Conservation (phyloP, 768 basidiomycete species). For the Agaricus subrufescens region DNA sequence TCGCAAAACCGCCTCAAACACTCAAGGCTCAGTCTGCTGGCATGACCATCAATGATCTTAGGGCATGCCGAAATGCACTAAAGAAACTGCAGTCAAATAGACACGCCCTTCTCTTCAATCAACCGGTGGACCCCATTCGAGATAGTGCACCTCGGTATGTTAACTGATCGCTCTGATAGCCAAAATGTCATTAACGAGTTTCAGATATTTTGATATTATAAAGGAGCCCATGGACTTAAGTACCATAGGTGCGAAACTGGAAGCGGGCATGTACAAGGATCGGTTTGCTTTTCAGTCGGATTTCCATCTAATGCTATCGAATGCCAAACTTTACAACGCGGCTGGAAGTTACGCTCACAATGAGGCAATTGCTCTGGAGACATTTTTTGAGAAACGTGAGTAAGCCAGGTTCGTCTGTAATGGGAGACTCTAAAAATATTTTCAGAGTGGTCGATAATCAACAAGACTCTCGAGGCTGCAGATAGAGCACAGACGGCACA, state of each 20-base stretch:
- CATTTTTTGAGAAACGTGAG: constrained; percentile 83
- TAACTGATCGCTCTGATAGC: background rate
- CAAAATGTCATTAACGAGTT: constrained; percentile 12
- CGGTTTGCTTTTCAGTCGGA: constrained; percentile 83
- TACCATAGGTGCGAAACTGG: constrained; percentile 82
- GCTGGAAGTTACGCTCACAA: constrained; percentile 67
- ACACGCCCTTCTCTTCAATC: constrained; percentile 67
- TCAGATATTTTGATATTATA: constrained; percentile 86
- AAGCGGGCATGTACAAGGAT: constrained; percentile 80
- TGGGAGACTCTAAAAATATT: background rate
- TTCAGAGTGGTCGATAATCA: constrained; percentile 83
- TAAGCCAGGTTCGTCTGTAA: constrained; percentile 12
- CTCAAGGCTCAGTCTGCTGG: constrained; percentile 74
- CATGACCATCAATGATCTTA: constrained; percentile 72
- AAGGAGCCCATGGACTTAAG: constrained; percentile 94
- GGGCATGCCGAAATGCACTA: constrained; percentile 69
- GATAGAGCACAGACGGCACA: constrained; percentile 39
- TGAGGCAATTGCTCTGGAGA: constrained; percentile 71
- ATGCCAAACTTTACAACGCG: constrained; percentile 84
- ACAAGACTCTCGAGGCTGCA: constrained; percentile 72
- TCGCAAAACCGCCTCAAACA: constrained; percentile 42
- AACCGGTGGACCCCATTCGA: constrained; percentile 94
- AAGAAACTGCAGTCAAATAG: constrained; percentile 79
- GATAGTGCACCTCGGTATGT: constrained; percentile 84
- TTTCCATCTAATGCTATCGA: constrained; percentile 82